Evolutionary conservation across 306 rosid species (phyloP), one percentile per base, ranked within the genome.

Genomic region (Ammopiptanthus mongolicus): DNA sequence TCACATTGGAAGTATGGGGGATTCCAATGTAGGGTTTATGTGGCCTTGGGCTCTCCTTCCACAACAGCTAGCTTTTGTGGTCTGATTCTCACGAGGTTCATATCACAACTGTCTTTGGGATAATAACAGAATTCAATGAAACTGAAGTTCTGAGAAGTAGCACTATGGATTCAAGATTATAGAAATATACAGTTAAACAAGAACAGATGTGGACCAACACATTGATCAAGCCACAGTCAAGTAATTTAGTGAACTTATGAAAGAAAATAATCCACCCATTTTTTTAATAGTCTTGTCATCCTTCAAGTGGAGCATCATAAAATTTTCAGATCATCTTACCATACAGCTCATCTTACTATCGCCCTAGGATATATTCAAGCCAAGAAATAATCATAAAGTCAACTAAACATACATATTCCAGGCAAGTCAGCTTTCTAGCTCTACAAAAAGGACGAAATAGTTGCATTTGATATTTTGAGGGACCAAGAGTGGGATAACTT

Each of bases 311-410:
- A 81, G 37, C 64, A 60, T 66, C 57, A 22, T 56, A 48, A 46
- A 41, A 41, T 73, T 64, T 61, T 82, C 33, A 33, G 37, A 78
- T 46, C 52, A 64, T 8, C 80, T 36, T 22, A 68, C 69, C 36
- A 31, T 5, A 31, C 5, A 31, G 36, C 5, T 31, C 36, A 31
- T 31, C 36, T 31, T 31, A 31, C 4, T 17, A 46, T 59, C 17
- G 69, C 57, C 25, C 67, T 66, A 67, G 50, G 39, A 56, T 67
- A 46, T 50, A 13, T 13, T 77, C 74, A 53, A n/a, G n/a, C n/a
- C n/a, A n/a, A n/a, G n/a, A n/a, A n/a, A n/a, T n/a, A n/a, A n/a
- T n/a, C n/a, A n/a, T n/a, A n/a, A n/a, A n/a, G n/a, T n/a, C n/a
- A n/a, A n/a, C n/a, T n/a, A n/a, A n/a, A n/a, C n/a, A n/a, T n/a